Conservation (phyloP, 2,329 filamentous ascomycete genomes). For the Colletotrichum lini region DNA sequence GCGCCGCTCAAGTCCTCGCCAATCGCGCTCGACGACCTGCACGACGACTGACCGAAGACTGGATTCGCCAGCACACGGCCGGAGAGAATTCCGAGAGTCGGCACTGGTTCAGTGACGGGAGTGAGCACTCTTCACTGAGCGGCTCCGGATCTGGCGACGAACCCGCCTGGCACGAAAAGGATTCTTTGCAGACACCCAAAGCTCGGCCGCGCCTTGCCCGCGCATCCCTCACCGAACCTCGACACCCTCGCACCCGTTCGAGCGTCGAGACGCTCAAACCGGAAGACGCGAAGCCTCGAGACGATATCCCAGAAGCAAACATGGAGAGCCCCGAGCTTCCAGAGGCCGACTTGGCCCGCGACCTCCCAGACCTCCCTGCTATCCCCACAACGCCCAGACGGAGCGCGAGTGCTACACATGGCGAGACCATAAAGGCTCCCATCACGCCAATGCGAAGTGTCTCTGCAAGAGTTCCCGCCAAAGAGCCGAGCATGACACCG, state of each 20-base stretch:
- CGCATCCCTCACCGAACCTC: slow-evolving; percentile 48
- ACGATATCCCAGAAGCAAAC: slow-evolving; percentile 10
- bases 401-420: slow-evolving; percentile 49
- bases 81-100: slow-evolving; percentile 67
- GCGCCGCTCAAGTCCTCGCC: slow-evolving; percentile 71
- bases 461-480: slow-evolving; percentile 53
- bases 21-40: slow-evolving; percentile 73
- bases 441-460: slow-evolving; percentile 54
- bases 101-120: slow-evolving; percentile 55
- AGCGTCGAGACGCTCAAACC: slow-evolving; percentile 70
- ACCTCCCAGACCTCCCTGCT: slow-evolving; percentile 22
- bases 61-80: slow-evolving; percentile 89
- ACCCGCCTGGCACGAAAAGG: slow-evolving; percentile 64
- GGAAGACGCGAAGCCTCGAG: slow-evolving; percentile 44
- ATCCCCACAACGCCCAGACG: slow-evolving; percentile 49
- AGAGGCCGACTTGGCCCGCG: slow-evolving; percentile 33
- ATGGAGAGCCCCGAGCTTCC: slow-evolving; percentile 41
- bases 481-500: slow-evolving; percentile 63
- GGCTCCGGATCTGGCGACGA: slow-evolving; percentile 70
- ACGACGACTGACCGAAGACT: slow-evolving; percentile 82
- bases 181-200: slow-evolving; percentile 64
- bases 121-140: slow-evolving; percentile 82
- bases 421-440: slow-evolving; percentile 48
- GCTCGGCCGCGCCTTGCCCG: slow-evolving; percentile 48
- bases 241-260: slow-evolving; percentile 62